Evolutionary conservation across 768 basidiomycete genomes (phyloP).

Genomic region (Boletus barrowsii): DNA sequence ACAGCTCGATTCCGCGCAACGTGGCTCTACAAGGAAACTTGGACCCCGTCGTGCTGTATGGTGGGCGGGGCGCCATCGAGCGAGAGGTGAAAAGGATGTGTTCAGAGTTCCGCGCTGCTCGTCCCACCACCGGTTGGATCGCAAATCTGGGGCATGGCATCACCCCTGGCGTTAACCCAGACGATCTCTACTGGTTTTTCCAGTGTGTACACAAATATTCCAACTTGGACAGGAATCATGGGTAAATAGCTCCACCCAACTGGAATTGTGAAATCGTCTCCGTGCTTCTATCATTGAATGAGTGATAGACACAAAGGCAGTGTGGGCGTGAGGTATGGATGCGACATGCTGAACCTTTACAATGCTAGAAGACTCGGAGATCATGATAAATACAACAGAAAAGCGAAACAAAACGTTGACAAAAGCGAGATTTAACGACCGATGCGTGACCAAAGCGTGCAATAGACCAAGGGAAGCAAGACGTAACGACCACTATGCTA

Average conservation of each 20-base stretch:
- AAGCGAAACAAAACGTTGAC: constrained; percentile 3
- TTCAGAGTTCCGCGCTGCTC: constrained; percentile 59
- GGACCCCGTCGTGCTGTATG: constrained; percentile 86
- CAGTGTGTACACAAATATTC: constrained; percentile 88
- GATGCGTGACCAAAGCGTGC: background rate
- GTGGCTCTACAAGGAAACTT: constrained; percentile 89
- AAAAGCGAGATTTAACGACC: constrained; percentile 5
- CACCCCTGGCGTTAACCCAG: constrained; percentile 92
- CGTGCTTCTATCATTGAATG: constrained; percentile 9
- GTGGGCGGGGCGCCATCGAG: constrained; percentile 84
- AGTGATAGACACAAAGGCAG: constrained; percentile 22
- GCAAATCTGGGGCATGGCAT: constrained; percentile 97
- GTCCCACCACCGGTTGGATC: constrained; percentile 77
- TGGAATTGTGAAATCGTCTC: background rate
- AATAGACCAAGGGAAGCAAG: constrained; percentile 14
- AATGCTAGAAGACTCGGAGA: constrained; percentile 21
- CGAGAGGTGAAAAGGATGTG: constrained; percentile 79
- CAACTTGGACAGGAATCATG: constrained; percentile 11
- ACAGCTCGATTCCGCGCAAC: constrained; percentile 53
- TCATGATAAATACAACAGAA: constrained; percentile 29
- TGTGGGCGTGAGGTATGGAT: constrained; percentile 12
- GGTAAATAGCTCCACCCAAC: background rate
- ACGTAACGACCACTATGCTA: constrained; percentile 49
- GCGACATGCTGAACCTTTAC: constrained; percentile 29
- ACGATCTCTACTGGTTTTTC: constrained; percentile 88